Conservation (phyloP, 106 monocot genomes). For the Dioscorea alata region DNA sequence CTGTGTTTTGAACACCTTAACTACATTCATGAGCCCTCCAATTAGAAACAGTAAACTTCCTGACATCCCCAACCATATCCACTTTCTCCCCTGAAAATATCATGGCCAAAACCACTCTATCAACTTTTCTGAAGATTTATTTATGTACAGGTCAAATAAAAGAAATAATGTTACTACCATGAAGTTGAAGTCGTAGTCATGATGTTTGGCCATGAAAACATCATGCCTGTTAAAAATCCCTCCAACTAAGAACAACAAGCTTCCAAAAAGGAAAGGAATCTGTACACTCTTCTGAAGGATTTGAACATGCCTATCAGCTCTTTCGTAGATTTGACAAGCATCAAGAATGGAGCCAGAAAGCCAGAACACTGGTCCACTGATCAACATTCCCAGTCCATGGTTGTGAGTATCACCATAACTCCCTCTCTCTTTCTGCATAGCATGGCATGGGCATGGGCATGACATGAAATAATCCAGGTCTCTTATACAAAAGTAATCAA, state of each 20-base stretch:
- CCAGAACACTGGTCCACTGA: conserved; percentile 70
- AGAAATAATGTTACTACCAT: no score
- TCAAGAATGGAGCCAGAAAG: conserved; percentile 64
- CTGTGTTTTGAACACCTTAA: conserved; percentile 86
- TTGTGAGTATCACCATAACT: conserved; percentile 20
- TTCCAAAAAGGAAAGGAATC: conserved; percentile 67
- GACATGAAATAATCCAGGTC: no score
- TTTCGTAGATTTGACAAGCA: conserved; percentile 75
- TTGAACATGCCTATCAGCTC: conserved; percentile 66
- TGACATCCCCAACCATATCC: conserved; percentile 52
- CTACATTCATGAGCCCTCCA: conserved; percentile 57
- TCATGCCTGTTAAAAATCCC: conserved; percentile 47
- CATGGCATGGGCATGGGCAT: no score
- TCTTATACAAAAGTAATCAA: no score
- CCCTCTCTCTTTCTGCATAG: conserved; percentile 43
- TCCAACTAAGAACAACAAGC: conserved; percentile 68
- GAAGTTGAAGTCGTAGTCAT: no score
- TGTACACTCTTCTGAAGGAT: conserved; percentile 80
- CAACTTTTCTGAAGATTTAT: no score
- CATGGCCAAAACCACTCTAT: background rate
- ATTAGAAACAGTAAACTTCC: conserved; percentile 66
- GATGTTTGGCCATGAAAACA: background rate
- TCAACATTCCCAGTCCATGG: conserved; percentile 47
- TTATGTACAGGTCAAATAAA: no score
- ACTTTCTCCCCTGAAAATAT: conserved; percentile 41